Evolutionary conservation across 2,329 filamentous ascomycete genomes (phyloP).

Genomic region (Sporothrix brasiliensis): DNA sequence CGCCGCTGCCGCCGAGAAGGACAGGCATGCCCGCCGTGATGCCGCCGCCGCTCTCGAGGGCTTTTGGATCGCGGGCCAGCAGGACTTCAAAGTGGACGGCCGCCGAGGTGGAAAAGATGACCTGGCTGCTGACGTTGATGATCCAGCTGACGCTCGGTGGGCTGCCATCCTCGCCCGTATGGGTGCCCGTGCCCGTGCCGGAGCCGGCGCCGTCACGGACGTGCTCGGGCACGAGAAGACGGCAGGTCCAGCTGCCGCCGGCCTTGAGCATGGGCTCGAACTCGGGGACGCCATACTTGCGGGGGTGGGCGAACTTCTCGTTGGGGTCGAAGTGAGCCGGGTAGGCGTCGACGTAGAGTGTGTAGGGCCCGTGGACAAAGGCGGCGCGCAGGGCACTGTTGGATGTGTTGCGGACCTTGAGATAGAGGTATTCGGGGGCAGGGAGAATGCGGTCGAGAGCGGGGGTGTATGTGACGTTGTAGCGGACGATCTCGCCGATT

Average conservation of each 20-base stretch:
- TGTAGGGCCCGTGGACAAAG: conserved; percentile 95
- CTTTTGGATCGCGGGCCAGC: conserved; percentile 82
- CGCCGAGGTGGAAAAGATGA: conserved; percentile 88
- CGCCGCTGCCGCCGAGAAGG: conserved; percentile 47
- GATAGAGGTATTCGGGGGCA: conserved; percentile 74
- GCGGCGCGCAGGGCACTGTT: conserved; percentile 89
- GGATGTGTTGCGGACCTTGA: conserved; percentile 90
- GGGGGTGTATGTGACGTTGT: conserved; percentile 89
- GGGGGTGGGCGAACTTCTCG: conserved; percentile 69
- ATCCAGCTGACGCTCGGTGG: conserved; percentile 75
- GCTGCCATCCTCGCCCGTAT: conserved; percentile 31
- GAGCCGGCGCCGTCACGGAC: conserved; percentile 70
- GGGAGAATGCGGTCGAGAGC: conserved; percentile 87
- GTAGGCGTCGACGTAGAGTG: conserved; percentile 82
- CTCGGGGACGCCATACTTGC: conserved; percentile 76
- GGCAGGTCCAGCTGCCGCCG: conserved; percentile 81
- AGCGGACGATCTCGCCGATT: conserved; percentile 91
- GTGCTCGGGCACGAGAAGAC: conserved; percentile 76
- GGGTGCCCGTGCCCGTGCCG: conserved; percentile 51
- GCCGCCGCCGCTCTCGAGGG: conserved; percentile 64
- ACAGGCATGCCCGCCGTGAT: conserved; percentile 44
- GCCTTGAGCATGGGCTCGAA: conserved; percentile 98
- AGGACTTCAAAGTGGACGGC: conserved; percentile 86
- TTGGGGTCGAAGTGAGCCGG: conserved; percentile 83
- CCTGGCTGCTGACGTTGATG: conserved; percentile 87